phyloP scores from a whole-genome alignment of 345 rosid genomes.

The Laguncularia racemosa region DNA sequence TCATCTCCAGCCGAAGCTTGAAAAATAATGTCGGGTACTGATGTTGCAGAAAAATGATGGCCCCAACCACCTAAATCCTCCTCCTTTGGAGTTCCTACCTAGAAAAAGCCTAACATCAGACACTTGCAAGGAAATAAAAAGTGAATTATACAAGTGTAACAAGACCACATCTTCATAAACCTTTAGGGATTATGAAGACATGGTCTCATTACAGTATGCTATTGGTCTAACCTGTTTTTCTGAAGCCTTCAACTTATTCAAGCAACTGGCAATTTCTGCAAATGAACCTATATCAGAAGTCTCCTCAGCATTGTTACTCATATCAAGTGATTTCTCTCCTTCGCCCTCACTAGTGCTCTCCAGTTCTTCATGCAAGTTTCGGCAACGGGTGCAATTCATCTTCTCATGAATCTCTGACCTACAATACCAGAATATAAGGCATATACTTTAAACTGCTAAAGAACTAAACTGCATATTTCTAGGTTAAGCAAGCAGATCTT shows the following conservation, averaged over 20 bases:
- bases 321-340: constrained; percentile 1
- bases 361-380: constrained; percentile 16
- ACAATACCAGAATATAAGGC: constrained; percentile 3
- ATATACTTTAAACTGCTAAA: no score
- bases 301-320: constrained; percentile 22
- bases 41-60: constrained; percentile 61
- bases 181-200: no score
- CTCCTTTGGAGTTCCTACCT: constrained; percentile 87
- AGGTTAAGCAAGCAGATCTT: no score
- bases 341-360: constrained; percentile 24
- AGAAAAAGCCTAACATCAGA: constrained; percentile 16
- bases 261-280: constrained; percentile 69
- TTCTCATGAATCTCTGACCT: constrained; percentile 95
- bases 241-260: constrained; percentile 56
- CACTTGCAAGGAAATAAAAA: constrained; percentile 7
- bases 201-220: no score
- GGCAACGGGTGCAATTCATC: constrained; percentile 71
- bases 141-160: no score
- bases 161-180: no score
- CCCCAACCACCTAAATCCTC: constrained; percentile 93
- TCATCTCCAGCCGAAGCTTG: constrained; percentile 95
- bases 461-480: no score
- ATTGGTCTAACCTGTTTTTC: constrained; percentile 70
- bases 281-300: constrained; percentile 70
- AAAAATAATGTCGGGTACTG: constrained; percentile 78